Evolutionary conservation across 371 early-diverging fungal species (phyloP).

Genomic region (Syncephalastrum monosporum): DNA sequence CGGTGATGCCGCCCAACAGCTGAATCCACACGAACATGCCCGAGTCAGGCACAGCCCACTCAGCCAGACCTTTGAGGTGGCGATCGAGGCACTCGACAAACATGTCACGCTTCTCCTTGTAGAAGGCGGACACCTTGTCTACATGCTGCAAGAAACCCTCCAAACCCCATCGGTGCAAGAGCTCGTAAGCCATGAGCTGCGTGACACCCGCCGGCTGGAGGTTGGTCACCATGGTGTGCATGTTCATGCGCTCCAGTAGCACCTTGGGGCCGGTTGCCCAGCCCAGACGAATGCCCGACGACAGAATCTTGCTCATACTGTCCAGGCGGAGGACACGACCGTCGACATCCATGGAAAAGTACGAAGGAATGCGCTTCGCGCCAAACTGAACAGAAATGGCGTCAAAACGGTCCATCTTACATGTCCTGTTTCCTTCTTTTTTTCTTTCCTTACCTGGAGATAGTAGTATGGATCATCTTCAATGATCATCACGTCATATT

Average conservation of each 20-base stretch:
- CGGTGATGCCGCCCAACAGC: slow-evolving; percentile 56
- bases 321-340: slow-evolving; percentile 84
- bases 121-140: slow-evolving; percentile 53
- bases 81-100: slow-evolving; percentile 58
- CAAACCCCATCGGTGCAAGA: slow-evolving; percentile 64
- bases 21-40: slow-evolving; percentile 88
- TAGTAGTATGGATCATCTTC: slow-evolving; percentile 88
- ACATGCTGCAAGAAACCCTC: slow-evolving; percentile 70
- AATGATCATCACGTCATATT: slow-evolving; percentile 67
- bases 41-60: slow-evolving; percentile 69
- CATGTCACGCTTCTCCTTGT: slow-evolving; percentile 61
- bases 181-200: slow-evolving; percentile 63
- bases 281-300: slow-evolving; percentile 79
- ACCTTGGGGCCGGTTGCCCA: slow-evolving; percentile 74
- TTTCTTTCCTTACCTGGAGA: slow-evolving; percentile 44
- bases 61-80: slow-evolving; percentile 61
- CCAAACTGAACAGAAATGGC: slow-evolving; percentile 17
- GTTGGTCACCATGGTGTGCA: slow-evolving; percentile 70
- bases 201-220: slow-evolving; percentile 76
- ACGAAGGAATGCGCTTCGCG: slow-evolving; percentile 51
- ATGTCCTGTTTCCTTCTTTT: too few species aligned
- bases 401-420: not conserved
- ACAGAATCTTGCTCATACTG: slow-evolving; percentile 78
- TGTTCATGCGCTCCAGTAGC: slow-evolving; percentile 67
- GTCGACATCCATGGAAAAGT: slow-evolving; percentile 77